phyloP scores from a whole-genome alignment of 805 yeast species.

The Zygoascus tannicola region DNA sequence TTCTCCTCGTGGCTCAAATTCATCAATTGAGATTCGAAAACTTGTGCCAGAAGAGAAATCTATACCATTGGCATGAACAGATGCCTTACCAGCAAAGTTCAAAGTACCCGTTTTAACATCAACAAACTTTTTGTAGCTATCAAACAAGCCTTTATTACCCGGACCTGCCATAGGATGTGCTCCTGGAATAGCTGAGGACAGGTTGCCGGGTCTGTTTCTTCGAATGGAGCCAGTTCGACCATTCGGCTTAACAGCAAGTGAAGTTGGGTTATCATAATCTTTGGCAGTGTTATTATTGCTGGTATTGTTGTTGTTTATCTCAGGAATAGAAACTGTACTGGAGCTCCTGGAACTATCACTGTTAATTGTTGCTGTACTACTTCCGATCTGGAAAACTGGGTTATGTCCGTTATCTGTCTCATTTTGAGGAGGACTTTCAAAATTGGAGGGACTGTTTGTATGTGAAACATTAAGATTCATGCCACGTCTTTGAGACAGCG shows the following conservation, averaged over 20 bases:
- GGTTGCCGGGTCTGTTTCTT: conserved; percentile 4
- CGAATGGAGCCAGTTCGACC: conserved; percentile 14
- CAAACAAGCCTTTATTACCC: conserved; percentile 39
- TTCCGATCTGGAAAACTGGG: not conserved
- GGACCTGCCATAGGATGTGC: conserved; percentile 6
- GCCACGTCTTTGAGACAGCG: conserved; percentile 32
- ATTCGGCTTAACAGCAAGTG: conserved; percentile 19
- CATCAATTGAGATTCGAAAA: conserved; percentile 78
- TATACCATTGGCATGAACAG: conserved; percentile 83
- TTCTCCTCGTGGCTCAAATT: conserved; percentile 61
- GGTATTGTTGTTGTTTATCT: not conserved
- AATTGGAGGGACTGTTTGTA: not conserved
- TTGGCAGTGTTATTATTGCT: not conserved
- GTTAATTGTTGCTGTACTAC: not conserved
- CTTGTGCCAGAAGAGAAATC: conserved; percentile 84
- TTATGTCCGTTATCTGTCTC: not conserved
- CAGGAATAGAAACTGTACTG: not conserved
- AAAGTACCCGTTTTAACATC: conserved; percentile 89
- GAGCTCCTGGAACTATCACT: not conserved
- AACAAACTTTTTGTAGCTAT: conserved; percentile 75
- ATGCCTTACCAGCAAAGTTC: conserved; percentile 88
- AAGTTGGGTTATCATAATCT: conserved; percentile 12
- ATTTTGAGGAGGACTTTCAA: not conserved
- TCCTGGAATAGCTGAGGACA: not conserved
- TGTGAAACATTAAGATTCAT: conserved; percentile 15